phyloP scores from a whole-genome alignment of 148 eudicot species.

The Bassia scoparia region DNA sequence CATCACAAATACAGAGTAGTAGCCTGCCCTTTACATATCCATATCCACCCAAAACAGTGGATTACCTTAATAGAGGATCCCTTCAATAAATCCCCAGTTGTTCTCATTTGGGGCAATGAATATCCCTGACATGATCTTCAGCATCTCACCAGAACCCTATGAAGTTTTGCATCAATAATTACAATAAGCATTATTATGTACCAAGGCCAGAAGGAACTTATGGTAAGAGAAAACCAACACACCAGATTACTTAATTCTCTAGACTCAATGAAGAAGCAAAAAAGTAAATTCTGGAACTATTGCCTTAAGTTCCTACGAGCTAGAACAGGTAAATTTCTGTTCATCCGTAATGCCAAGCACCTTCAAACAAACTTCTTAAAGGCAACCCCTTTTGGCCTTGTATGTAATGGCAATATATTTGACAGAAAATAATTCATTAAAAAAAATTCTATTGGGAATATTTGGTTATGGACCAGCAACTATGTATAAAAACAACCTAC shows the following conservation, averaged over 20 bases:
- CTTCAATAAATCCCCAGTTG: not conserved
- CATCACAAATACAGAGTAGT: not conserved
- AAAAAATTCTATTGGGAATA: not conserved
- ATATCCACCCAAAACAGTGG: conserved; percentile 11
- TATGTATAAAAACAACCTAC: not conserved
- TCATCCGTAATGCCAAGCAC: not conserved
- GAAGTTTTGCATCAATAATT: conserved; percentile 6
- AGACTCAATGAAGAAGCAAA: not conserved
- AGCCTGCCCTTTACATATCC: not conserved
- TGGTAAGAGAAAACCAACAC: not conserved
- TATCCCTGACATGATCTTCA: conserved; percentile 9
- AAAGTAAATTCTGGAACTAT: not conserved
- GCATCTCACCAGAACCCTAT: conserved; percentile 10
- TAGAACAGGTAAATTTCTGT: not conserved
- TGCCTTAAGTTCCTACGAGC: conserved; percentile 3
- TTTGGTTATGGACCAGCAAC: not conserved
- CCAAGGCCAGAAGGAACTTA: not conserved
- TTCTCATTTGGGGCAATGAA: conserved; percentile 4
- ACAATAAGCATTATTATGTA: not conserved
- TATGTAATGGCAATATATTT: not conserved
- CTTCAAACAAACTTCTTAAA: not conserved
- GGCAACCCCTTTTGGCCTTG: not conserved
- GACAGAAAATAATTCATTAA: not conserved
- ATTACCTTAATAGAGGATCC: conserved; percentile 6
- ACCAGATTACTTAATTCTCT: not conserved